Percentiles rank a stretch among this genome's conserved stretches.
Conservation (phyloP, 108 stramenopile species). For the Nannochloropsis oceanica region DNA sequence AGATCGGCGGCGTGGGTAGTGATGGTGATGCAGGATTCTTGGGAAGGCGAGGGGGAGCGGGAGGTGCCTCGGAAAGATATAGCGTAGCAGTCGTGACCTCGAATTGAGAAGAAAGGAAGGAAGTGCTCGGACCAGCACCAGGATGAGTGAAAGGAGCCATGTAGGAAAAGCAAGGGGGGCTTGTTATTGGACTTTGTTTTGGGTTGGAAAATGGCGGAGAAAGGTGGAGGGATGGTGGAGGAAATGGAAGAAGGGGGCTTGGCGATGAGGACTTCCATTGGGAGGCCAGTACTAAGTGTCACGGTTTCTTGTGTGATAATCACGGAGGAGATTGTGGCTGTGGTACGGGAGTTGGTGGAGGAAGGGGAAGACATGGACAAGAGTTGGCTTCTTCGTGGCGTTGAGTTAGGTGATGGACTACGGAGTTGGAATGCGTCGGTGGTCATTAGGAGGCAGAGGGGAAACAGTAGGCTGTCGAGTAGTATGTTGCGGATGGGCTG, state of each 20-base stretch:
- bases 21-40: neutral
- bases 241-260: neutral
- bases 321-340: too few species aligned
- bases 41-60: conserved; percentile 2
- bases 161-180: conserved; percentile 28
- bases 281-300: neutral
- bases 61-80: conserved; percentile 30
- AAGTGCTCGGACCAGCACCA: conserved; percentile 39
- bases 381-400: too few species aligned
- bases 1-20: neutral
- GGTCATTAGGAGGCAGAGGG: too few species aligned
- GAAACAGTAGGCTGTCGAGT: too few species aligned
- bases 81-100: conserved; percentile 32
- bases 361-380: too few species aligned
- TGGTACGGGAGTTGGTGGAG: too few species aligned
- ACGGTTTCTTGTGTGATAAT: too few species aligned
- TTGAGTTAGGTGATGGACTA: too few species aligned
- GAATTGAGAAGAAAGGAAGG: conserved; percentile 16
- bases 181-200: neutral
- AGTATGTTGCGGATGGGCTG: too few species aligned
- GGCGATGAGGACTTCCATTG: neutral
- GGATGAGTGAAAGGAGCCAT: conserved; percentile 32
- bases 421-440: too few species aligned
- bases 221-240: neutral
- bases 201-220: neutral